Evolutionary conservation across 148 eudicot genomes (phyloP).

Genomic region (Rhododendron mucronatum): DNA sequence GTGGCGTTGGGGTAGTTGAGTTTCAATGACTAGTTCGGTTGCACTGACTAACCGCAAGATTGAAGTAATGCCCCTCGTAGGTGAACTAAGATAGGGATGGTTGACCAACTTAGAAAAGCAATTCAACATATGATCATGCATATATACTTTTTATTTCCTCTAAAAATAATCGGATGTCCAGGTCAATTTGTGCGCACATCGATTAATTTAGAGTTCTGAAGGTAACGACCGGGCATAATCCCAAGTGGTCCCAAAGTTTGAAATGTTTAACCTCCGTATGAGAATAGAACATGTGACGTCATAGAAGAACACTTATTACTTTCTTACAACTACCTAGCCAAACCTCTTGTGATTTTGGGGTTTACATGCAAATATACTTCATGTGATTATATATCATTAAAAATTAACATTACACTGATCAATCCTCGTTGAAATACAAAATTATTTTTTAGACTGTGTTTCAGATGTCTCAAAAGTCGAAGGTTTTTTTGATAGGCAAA

Average conservation of each 20-base stretch:
- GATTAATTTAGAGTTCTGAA: no score
- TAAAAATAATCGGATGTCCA: no score
- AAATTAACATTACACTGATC: neutral
- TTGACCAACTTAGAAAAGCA: neutral
- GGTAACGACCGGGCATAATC: no score
- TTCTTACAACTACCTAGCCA: no score
- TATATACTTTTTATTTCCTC: neutral
- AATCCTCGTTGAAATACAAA: neutral
- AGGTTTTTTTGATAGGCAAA: neutral
- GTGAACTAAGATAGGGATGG: neutral
- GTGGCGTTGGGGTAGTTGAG: conserved; percentile 1
- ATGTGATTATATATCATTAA: neutral
- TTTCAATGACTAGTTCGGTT: neutral
- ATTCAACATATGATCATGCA: neutral
- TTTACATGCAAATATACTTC: no score
- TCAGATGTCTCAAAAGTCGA: neutral
- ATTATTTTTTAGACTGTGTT: neutral
- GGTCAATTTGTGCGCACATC: no score
- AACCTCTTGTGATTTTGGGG: no score
- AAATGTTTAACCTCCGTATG: no score
- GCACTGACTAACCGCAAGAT: neutral
- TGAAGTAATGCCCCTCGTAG: neutral
- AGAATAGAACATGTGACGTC: no score
- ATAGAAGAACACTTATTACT: no score
- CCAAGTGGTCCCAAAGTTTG: no score